Conservation (phyloP, 2,329 filamentous ascomycete genomes). For the Fusarium anthophilum region DNA sequence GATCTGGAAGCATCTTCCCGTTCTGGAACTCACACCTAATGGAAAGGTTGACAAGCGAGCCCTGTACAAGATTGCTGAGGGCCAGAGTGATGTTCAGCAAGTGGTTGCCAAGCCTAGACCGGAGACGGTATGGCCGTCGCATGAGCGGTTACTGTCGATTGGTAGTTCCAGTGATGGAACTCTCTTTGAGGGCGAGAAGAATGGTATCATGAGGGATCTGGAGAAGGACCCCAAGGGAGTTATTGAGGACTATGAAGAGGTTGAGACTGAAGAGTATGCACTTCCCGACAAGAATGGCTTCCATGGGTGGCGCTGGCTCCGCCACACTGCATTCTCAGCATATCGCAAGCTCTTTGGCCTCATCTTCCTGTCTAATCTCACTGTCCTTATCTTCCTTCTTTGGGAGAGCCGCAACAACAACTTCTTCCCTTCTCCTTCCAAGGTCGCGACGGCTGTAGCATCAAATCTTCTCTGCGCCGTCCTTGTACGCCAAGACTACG, state of each 20-base stretch:
- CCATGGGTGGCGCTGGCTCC: conserved; percentile 30
- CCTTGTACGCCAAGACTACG: conserved; percentile 58
- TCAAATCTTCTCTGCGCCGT: conserved; percentile 52
- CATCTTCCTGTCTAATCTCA: conserved; percentile 23
- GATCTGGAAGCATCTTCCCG: conserved; percentile 14
- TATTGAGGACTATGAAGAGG: neutral
- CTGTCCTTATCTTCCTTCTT: conserved; percentile 13
- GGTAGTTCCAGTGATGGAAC: neutral
- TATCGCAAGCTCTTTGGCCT: conserved; percentile 30
- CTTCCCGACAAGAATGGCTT: conserved; percentile 24
- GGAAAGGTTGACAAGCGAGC: conserved; percentile 25
- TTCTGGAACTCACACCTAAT: conserved; percentile 25
- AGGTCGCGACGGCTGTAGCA: conserved; percentile 25
- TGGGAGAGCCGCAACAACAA: conserved; percentile 5
- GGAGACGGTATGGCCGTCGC: conserved; percentile 4
- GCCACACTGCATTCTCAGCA: conserved; percentile 21
- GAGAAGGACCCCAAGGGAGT: conserved; percentile 1
- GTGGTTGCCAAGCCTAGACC: neutral
- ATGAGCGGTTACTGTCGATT: conserved; percentile 3
- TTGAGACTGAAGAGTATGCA: conserved; percentile 8
- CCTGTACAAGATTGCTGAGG: conserved; percentile 4
- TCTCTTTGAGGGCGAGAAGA: neutral
- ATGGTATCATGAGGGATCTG: neutral
- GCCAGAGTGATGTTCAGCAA: rapidly evolving
- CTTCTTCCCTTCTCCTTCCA: conserved; percentile 14